phyloP scores from a whole-genome alignment of 768 basidiomycete species.

The Kockovaella imperatae region DNA sequence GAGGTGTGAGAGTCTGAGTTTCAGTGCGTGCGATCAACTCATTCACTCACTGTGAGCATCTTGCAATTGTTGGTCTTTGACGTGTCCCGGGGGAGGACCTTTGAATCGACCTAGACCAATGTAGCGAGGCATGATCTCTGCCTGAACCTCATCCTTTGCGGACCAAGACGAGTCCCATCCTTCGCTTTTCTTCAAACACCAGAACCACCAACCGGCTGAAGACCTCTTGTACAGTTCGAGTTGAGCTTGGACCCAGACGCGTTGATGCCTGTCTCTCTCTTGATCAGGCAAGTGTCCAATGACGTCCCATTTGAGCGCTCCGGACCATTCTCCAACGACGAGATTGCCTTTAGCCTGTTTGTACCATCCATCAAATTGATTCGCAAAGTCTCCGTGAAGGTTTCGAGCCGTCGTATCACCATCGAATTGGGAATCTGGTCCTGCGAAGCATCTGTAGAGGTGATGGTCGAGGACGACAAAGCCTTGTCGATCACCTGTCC shows the following conservation, averaged over 20 bases:
- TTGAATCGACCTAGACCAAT: slow-evolving; percentile 47
- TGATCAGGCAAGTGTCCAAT: slow-evolving; percentile 49
- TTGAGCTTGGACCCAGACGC: slow-evolving; percentile 58
- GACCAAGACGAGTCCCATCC: slow-evolving; percentile 68
- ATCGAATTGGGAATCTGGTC: slow-evolving; percentile 52
- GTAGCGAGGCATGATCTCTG: slow-evolving; percentile 56
- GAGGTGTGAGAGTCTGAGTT: slow-evolving; percentile 44
- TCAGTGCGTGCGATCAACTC: background rate
- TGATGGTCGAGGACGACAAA: slow-evolving; percentile 70
- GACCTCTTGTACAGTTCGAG: slow-evolving; percentile 57
- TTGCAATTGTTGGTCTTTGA: slow-evolving; percentile 40
- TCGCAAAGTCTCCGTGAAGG: slow-evolving; percentile 48
- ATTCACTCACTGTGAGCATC: slow-evolving; percentile 37
- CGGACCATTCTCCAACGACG: slow-evolving; percentile 73
- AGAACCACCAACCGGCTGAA: slow-evolving; percentile 73
- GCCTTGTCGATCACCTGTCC: slow-evolving; percentile 51
- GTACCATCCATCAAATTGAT: slow-evolving; percentile 47
- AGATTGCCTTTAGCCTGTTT: slow-evolving; percentile 50
- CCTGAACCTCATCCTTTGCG: slow-evolving; percentile 57
- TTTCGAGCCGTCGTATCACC: slow-evolving; percentile 54
- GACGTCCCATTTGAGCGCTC: slow-evolving; percentile 56
- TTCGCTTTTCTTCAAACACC: slow-evolving; percentile 69
- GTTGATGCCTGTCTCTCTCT: slow-evolving; percentile 48
- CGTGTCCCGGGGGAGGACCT: slow-evolving; percentile 28
- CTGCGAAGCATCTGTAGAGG: slow-evolving; percentile 72